Percentiles rank a stretch among this genome's conserved stretches.
These are phyloP conservation scores for Lecanoromycetidae sp. DNA, from an alignment of 2,329 filamentous ascomycete genomes.

Conservation along the genomic window DNA sequence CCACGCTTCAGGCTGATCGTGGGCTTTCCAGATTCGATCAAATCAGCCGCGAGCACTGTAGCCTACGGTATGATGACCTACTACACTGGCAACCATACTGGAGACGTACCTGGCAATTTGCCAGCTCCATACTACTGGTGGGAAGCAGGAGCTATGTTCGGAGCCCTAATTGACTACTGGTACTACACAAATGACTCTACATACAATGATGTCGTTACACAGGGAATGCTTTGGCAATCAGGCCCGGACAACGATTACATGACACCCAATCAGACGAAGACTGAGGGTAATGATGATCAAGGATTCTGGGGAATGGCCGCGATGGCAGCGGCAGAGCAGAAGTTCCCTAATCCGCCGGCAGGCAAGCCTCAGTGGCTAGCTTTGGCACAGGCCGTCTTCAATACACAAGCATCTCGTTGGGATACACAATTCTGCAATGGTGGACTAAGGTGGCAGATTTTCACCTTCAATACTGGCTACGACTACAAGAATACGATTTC, in stretches of 20 bases:
- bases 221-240: constrained; percentile 55
- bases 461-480: constrained; percentile 39
- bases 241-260: constrained; percentile 59
- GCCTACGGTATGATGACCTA: constrained; percentile 41
- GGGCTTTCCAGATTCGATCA: constrained; percentile 24
- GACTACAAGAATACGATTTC: constrained; percentile 42
- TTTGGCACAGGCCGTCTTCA: constrained; percentile 63
- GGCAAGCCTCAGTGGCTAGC: constrained; percentile 48
- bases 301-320: constrained; percentile 33
- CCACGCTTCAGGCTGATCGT: not conserved
- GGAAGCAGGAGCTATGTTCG: constrained; percentile 20
- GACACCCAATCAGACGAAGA: constrained; percentile 38
- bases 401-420: constrained; percentile 60
- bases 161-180: constrained; percentile 47
- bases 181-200: constrained; percentile 51
- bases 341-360: constrained; percentile 27
- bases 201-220: constrained; percentile 51
- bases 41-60: constrained; percentile 38
- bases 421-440: constrained; percentile 53
- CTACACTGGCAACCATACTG: constrained; percentile 31
- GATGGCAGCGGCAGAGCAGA: constrained; percentile 28
- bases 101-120: constrained; percentile 17
- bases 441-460: constrained; percentile 74
- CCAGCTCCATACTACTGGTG: constrained; percentile 20
- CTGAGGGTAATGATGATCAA: constrained; percentile 36